Conservation (phyloP, 2,329 filamentous ascomycete species). For the Orbilia quercus region DNA sequence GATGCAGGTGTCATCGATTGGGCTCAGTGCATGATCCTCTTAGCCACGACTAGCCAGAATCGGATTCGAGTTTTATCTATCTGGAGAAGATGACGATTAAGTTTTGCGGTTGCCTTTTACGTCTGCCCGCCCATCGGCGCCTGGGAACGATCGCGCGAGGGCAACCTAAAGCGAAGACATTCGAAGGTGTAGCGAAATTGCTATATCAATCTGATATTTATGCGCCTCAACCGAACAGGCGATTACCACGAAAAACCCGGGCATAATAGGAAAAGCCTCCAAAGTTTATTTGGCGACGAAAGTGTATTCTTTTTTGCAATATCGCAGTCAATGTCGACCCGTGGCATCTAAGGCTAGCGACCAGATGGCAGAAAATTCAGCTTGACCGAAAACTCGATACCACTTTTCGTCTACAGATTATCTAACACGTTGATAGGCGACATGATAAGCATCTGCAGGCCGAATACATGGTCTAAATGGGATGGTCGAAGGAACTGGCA, state of each 20-base stretch:
- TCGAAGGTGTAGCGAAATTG: conserved; percentile 30
- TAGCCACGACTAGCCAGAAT: not conserved
- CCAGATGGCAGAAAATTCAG: no score
- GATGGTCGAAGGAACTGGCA: conserved; percentile 37
- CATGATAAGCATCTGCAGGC: conserved; percentile 22
- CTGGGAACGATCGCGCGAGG: conserved; percentile 17
- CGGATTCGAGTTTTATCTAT: conserved; percentile 18
- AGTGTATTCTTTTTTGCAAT: not conserved
- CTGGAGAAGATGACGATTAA: conserved; percentile 17
- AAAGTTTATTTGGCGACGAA: not conserved
- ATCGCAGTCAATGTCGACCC: no score
- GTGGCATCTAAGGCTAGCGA: no score
- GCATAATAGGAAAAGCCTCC: not conserved
- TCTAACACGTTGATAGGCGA: conserved; percentile 12
- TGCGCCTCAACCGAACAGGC: conserved; percentile 33
- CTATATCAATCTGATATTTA: conserved; percentile 19
- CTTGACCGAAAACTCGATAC: conserved; percentile 1
- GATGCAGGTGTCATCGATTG: conserved; percentile 7
- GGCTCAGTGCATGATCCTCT: conserved; percentile 3
- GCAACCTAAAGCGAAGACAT: conserved; percentile 19
- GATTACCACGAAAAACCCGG: conserved; percentile 14
- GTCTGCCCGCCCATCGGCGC: conserved; percentile 5
- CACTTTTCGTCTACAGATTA: conserved; percentile 9
- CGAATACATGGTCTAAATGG: conserved; percentile 21
- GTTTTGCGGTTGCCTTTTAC: conserved; percentile 14